Percentiles rank a stretch among this genome's conserved stretches.
phyloP scores from a whole-genome alignment of 192 early-diverging fungal genomes.

The Mortierella alpina region DNA sequence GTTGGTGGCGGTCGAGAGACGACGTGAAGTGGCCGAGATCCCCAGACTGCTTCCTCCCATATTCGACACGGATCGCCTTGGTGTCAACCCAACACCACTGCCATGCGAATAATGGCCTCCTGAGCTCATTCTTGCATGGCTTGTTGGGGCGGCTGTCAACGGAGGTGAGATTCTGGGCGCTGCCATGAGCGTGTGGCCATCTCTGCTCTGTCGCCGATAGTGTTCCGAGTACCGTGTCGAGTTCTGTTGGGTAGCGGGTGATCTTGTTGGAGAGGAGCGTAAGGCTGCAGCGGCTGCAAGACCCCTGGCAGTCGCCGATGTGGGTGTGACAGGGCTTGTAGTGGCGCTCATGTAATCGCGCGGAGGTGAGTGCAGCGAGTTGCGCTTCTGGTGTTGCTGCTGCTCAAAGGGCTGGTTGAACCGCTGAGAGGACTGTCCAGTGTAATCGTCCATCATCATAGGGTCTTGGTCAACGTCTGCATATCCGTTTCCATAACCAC shows the following conservation, averaged over 20 bases:
- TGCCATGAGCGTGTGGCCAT: constrained; percentile 26
- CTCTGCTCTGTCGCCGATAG: constrained; percentile 26
- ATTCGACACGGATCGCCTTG: constrained; percentile 21
- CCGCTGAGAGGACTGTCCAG: too few relatives aligned
- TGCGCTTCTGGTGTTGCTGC: background rate
- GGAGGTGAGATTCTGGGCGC: constrained; percentile 33
- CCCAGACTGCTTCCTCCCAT: background rate
- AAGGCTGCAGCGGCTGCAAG: background rate
- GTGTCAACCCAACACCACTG: background rate
- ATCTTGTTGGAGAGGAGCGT: constrained; percentile 13
- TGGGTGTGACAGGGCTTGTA: background rate
- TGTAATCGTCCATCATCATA: background rate
- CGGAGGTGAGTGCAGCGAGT: constrained; percentile 7
- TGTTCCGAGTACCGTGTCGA: constrained; percentile 18
- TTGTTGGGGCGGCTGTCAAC: background rate
- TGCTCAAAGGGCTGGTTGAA: background rate
- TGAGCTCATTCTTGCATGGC: too few relatives aligned
- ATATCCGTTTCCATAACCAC: constrained; percentile 16
- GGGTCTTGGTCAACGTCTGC: background rate
- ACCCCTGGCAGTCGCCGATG: too few relatives aligned
- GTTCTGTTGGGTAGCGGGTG: too few relatives aligned
- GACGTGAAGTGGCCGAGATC: background rate
- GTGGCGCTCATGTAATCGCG: constrained; percentile 19
- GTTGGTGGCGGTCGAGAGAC: constrained; percentile 10
- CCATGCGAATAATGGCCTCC: background rate